These are phyloP conservation scores for Capillidium rhysosporum DNA, from an alignment of 371 early-diverging fungal genomes.

Conservation along the genomic window DNA sequence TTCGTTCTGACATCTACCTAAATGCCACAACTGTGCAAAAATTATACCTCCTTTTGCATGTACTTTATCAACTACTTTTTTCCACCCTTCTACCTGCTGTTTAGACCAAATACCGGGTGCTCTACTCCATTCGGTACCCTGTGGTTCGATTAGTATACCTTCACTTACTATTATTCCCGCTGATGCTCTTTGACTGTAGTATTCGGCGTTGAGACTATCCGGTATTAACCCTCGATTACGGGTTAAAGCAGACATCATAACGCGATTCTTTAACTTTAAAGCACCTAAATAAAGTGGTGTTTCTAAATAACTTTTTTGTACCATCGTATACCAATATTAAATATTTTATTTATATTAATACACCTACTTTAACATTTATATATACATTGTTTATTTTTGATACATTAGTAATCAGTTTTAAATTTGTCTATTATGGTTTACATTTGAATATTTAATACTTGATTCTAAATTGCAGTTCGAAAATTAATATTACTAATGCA, in stretches of 20 bases:
- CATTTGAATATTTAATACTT: too few species aligned
- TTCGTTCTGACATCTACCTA: conserved; percentile 26
- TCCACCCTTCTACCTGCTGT: conserved; percentile 38
- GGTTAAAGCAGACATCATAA: conserved; percentile 28
- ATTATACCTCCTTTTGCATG: conserved; percentile 36
- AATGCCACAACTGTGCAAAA: conserved; percentile 62
- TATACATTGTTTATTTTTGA: too few species aligned
- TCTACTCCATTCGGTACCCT: conserved; percentile 54
- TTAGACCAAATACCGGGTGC: conserved; percentile 64
- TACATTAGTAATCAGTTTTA: too few species aligned
- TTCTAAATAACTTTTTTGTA: conserved; percentile 10
- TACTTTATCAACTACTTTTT: conserved; percentile 32
- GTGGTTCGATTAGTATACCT: conserved; percentile 48
- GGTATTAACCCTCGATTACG: conserved; percentile 20
- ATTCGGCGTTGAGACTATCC: conserved; percentile 19
- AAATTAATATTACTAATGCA: too few species aligned
- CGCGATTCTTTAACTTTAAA: conserved; percentile 20
- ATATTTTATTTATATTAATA: too few species aligned
- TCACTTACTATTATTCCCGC: conserved; percentile 55
- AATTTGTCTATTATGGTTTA: too few species aligned
- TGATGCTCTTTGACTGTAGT: conserved; percentile 33
- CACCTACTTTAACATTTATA: too few species aligned
- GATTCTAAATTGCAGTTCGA: too few species aligned
- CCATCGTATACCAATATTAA: too few species aligned
- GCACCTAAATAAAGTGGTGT: too few species aligned